Percentiles rank a stretch among this genome's conserved stretches.
Conservation (phyloP, 1,284 basidiomycete genomes). For the Sanghuangporus weigelae region DNA sequence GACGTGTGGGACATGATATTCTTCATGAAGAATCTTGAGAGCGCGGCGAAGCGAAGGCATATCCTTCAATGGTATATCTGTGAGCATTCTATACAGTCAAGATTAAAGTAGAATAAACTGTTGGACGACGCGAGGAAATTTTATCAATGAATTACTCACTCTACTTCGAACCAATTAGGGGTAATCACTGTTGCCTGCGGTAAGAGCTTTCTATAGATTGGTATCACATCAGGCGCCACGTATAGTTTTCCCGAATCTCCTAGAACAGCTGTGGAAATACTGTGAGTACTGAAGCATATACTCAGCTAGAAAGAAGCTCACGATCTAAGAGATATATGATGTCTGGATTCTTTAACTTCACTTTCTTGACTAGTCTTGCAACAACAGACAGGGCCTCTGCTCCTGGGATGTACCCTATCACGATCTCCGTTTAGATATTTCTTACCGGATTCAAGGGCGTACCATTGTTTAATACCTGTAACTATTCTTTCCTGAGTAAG, state of each 20-base stretch:
- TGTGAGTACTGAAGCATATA: background rate
- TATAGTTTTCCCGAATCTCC: conserved; percentile 88
- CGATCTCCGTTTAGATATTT: background rate
- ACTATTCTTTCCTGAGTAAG: conserved; percentile 61
- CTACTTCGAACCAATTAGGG: conserved; percentile 97
- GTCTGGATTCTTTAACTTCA: conserved; percentile 51
- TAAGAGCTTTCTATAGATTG: conserved; percentile 82
- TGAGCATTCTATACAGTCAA: conserved; percentile 53
- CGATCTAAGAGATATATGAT: conserved; percentile 89
- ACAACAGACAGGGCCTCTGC: conserved; percentile 75
- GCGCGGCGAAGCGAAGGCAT: conserved; percentile 63
- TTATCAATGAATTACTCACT: conserved; percentile 50
- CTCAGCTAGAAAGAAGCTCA: conserved; percentile 35
- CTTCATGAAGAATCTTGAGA: conserved; percentile 68
- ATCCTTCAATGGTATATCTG: conserved; percentile 64
- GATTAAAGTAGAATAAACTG: background rate
- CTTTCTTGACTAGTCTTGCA: conserved; percentile 53
- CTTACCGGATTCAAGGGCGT: background rate
- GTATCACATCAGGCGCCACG: conserved; percentile 84
- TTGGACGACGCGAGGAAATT: background rate
- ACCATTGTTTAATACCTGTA: conserved; percentile 46
- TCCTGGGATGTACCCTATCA: conserved; percentile 79
- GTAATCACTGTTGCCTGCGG: conserved; percentile 86
- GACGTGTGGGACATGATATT: conserved; percentile 77
- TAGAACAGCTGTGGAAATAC: conserved; percentile 59